Percentiles rank a stretch among this genome's conserved stretches.
These are phyloP conservation scores for Thermothielavioides terrestris DNA, from an alignment of 495 filamentous ascomycete genomes.

Conservation along the genomic window DNA sequence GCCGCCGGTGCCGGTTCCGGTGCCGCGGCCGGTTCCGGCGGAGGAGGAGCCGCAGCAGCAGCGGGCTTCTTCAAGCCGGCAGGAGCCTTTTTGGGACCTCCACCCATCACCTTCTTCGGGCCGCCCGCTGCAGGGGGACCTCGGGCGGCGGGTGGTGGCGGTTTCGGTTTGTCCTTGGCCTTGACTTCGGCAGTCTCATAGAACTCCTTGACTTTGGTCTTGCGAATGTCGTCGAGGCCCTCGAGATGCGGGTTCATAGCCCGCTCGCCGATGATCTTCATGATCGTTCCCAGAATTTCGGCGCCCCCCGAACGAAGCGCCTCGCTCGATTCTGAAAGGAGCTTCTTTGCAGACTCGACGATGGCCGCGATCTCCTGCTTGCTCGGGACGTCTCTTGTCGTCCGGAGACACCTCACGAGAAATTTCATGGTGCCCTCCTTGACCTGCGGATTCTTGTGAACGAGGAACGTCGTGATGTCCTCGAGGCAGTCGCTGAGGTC, in stretches of 20 bases:
- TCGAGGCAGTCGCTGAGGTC: conserved; percentile 75
- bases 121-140: conserved; percentile 50
- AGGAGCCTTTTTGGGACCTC: conserved; percentile 40
- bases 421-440: conserved; percentile 93
- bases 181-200: conserved; percentile 89
- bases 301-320: conserved; percentile 78
- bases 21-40: conserved; percentile 38
- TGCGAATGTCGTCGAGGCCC: conserved; percentile 89
- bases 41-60: conserved; percentile 36
- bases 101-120: conserved; percentile 36
- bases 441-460: conserved; percentile 93
- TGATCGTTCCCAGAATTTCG: conserved; percentile 85
- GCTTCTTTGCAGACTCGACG: conserved; percentile 75
- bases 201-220: conserved; percentile 93
- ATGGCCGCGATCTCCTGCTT: conserved; percentile 79
- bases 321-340: conserved; percentile 81
- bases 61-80: conserved; percentile 27
- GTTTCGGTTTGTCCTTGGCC: conserved; percentile 93
- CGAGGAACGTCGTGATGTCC: conserved; percentile 76
- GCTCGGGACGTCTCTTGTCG: conserved; percentile 69
- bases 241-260: conserved; percentile 96
- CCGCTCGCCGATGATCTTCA: conserved; percentile 97
- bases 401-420: conserved; percentile 76
- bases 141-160: conserved; percentile 53
- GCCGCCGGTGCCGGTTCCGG: too few species aligned